phyloP scores from a whole-genome alignment of 2,329 filamentous ascomycete genomes.

The Colletotrichum incanum region DNA sequence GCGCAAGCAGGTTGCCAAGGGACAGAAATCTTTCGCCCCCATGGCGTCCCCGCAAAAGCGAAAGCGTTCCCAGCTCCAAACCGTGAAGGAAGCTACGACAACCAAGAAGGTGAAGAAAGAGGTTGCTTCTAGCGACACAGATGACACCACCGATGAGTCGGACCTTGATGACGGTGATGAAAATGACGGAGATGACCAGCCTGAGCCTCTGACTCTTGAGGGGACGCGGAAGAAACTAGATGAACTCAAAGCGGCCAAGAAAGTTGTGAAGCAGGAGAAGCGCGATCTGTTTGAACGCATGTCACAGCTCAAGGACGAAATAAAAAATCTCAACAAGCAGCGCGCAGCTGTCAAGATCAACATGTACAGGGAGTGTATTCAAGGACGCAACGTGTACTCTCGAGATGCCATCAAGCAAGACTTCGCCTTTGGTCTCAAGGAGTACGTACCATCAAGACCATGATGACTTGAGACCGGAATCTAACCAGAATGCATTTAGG shows the following conservation, averaged over 20 bases:
- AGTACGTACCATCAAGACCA: constrained; percentile 55
- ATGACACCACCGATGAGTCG: constrained; percentile 19
- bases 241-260: constrained; percentile 28
- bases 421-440: constrained; percentile 56
- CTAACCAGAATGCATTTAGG: neutral
- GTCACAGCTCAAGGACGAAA: neutral
- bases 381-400: constrained; percentile 70
- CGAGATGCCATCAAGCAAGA: constrained; percentile 44
- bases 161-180: neutral
- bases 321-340: constrained; percentile 1
- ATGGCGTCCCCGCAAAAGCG: constrained; percentile 19
- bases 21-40: neutral
- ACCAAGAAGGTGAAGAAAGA: constrained; percentile 37
- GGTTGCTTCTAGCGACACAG: constrained; percentile 4
- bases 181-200: neutral
- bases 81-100: too few species aligned
- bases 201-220: constrained; percentile 6
- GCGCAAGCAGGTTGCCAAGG: neutral
- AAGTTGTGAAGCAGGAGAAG: constrained; percentile 6
- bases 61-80: neutral
- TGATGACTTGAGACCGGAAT: too few species aligned
- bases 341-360: neutral
- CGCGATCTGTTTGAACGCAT: neutral
- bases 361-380: constrained; percentile 60
- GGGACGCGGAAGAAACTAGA: neutral